Percentiles rank a stretch among this genome's conserved stretches.
Evolutionary conservation across 495 filamentous ascomycete species (phyloP).

Genomic region (Apiosordaria backusii): DNA sequence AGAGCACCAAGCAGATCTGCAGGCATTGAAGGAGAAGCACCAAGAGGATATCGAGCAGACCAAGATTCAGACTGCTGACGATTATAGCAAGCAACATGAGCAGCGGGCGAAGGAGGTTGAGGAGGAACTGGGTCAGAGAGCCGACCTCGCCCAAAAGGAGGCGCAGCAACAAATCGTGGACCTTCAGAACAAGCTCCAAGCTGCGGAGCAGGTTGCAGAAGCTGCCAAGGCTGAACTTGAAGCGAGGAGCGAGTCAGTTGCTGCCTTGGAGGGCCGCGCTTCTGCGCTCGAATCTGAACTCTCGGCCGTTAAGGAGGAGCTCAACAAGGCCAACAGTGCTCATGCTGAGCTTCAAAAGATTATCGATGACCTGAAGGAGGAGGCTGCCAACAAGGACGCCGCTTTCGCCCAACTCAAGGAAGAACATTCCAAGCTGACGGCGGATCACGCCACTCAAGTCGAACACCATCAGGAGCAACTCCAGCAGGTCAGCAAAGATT

Average conservation of each 20-base stretch:
- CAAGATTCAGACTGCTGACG: constrained; percentile 22
- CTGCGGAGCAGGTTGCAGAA: constrained; percentile 34
- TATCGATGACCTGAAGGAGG: constrained; percentile 33
- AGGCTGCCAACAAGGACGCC: constrained; percentile 41
- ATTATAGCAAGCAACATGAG: constrained; percentile 32
- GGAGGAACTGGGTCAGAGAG: constrained; percentile 39
- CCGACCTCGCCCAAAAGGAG: constrained; percentile 37
- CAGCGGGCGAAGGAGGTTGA: constrained; percentile 15
- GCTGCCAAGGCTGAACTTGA: constrained; percentile 40
- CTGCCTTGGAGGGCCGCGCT: constrained; percentile 35
- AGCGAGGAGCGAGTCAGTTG: constrained; percentile 30
- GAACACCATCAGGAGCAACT: constrained; percentile 50
- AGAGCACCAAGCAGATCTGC: constrained; percentile 38
- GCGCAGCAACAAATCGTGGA: constrained; percentile 45
- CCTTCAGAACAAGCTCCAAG: constrained; percentile 36
- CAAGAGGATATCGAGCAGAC: constrained; percentile 39
- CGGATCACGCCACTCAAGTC: constrained; percentile 12
- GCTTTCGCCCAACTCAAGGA: constrained; percentile 45
- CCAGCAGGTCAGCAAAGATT: constrained; percentile 49
- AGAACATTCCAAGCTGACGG: constrained; percentile 40
- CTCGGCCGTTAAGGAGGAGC: constrained; percentile 36
- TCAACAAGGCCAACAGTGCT: constrained; percentile 35
- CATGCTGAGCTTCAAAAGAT: constrained; percentile 42
- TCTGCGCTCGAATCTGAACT: constrained; percentile 39
- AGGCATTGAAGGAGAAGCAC: constrained; percentile 42